These are phyloP conservation scores for Megacollybia marginata DNA, from an alignment of 768 basidiomycete species.

Conservation along the genomic window DNA sequence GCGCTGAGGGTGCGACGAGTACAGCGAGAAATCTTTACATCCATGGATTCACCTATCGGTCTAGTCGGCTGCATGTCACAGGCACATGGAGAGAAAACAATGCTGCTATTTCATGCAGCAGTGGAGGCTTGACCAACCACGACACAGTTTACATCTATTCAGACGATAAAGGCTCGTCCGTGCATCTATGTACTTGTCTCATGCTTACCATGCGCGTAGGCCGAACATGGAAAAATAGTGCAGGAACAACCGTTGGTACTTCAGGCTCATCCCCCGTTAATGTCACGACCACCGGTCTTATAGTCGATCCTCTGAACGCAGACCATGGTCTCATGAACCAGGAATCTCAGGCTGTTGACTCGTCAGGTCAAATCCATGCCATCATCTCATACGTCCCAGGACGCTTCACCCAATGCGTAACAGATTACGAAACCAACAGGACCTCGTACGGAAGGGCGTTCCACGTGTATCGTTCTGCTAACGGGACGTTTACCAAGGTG, in stretches of 20 bases:
- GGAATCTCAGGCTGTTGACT: constrained; percentile 41
- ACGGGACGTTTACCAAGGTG: constrained; percentile 34
- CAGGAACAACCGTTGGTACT: constrained; percentile 27
- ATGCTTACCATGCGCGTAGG: constrained; percentile 16
- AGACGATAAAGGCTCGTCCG: constrained; percentile 31
- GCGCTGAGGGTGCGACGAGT: constrained; percentile 32
- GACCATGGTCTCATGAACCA: constrained; percentile 48
- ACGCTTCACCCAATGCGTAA: constrained; percentile 40
- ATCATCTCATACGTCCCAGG: constrained; percentile 45
- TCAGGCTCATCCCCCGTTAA: constrained; percentile 34
- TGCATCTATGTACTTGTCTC: neutral
- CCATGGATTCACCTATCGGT: constrained; percentile 38
- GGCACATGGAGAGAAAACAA: constrained; percentile 43
- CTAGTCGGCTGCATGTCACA: constrained; percentile 29
- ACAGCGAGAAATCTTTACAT: constrained; percentile 38
- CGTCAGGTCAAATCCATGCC: constrained; percentile 33
- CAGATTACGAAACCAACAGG: constrained; percentile 32
- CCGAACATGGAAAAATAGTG: constrained; percentile 38
- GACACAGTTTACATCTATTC: constrained; percentile 41
- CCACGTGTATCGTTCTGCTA: constrained; percentile 34
- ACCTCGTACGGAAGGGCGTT: constrained; percentile 30
- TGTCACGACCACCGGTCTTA: constrained; percentile 35
- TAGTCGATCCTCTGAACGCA: constrained; percentile 35
- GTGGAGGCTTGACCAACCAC: constrained; percentile 38
- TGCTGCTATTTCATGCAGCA: constrained; percentile 33